Evolutionary conservation across 2,329 filamentous ascomycete genomes (phyloP).

Genomic region (Neoascochyta sp.): DNA sequence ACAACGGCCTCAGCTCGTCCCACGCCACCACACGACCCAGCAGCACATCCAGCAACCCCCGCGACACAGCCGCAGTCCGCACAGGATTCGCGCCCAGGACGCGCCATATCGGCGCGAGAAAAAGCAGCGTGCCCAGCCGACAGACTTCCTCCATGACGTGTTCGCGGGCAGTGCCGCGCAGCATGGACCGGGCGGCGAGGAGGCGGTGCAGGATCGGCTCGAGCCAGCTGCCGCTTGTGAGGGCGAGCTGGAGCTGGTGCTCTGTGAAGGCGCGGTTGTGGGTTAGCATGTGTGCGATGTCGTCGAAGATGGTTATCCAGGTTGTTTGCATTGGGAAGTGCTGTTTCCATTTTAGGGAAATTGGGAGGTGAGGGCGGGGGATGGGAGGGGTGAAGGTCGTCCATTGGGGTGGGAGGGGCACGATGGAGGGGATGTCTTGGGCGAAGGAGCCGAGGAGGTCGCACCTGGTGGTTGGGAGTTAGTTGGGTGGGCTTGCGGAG

Average conservation of each 20-base stretch:
- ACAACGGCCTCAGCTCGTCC: constrained; percentile 25
- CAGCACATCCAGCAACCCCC: constrained; percentile 20
- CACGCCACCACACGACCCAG: constrained; percentile 23
- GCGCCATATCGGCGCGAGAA: constrained; percentile 27
- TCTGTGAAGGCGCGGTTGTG: constrained; percentile 24
- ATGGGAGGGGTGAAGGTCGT: constrained; percentile 50
- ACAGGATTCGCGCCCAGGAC: constrained; percentile 23
- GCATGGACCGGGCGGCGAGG: constrained; percentile 20
- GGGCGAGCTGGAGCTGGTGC: constrained; percentile 17
- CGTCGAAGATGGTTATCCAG: constrained; percentile 30
- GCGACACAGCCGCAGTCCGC: constrained; percentile 19
- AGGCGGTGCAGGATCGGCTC: constrained; percentile 28
- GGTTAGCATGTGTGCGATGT: constrained; percentile 22
- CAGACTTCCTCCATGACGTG: constrained; percentile 29
- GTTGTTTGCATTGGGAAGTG: constrained; percentile 20
- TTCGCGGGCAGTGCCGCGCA: constrained; percentile 8
- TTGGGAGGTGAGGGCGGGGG: constrained; percentile 51
- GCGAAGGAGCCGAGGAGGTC: constrained; percentile 28
- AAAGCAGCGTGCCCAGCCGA: constrained; percentile 28
- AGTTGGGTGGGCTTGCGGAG: background rate
- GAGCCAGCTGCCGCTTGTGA: constrained; percentile 26
- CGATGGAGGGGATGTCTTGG: constrained; percentile 24
- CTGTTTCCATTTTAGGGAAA: constrained; percentile 59
- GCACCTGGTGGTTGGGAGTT: constrained; percentile 13
- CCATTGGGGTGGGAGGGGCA: constrained; percentile 26